Base-by-base conservation (phyloP, 768 basidiomycete species). In the Harrya chromipes region DNA sequence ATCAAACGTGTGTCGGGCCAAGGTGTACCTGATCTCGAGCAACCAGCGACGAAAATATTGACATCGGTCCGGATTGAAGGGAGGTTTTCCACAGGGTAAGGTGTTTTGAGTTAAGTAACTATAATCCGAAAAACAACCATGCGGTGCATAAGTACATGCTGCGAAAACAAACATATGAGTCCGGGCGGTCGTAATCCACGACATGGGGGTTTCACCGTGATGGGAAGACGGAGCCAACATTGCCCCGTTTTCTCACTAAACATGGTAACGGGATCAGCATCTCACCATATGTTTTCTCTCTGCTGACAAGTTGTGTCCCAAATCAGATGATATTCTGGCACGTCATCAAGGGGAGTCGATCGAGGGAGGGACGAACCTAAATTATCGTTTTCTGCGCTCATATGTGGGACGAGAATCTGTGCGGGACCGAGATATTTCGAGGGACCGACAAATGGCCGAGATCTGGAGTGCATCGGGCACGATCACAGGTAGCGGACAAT, bases 361-460 rank as follows among this genome's bases (percentile, higher is more conserved):
- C 43, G 5, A 33, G 34, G 41, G 46, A 33, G 9, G 24, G 9
- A 35, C 23, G 1, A 26, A 33, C 55, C 46, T 39, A 33, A 52
- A 43, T 37, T 23, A 26, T 33, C 47, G 20, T 37, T 10, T 36
- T 42, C 43, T 43, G 56, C 21, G 6, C 19, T 39, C 47, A 29
- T 29, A 11, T 29, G 29, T 12, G 29, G 10, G 47, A 31, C 10
- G 4, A n/a, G 12, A 13, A 52, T 29, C 26, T 7, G 36, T 40
- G 38, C 48, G 46, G 50, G 35, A 46, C 46, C 46, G 40, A 50
- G 14, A 37, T 44, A 44, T 39, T 40, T 43, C 29, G 21, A 38
- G 21, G 47, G 41, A 3, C 17, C 34, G 13, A 33, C 17, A n/a
- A 13, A 26, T 29, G 35, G 37, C 47, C 33, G 14, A 20, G 17